These are phyloP conservation scores for Ephemerocybe angulata DNA, from an alignment of 768 basidiomycete genomes.

Conservation along the genomic window DNA sequence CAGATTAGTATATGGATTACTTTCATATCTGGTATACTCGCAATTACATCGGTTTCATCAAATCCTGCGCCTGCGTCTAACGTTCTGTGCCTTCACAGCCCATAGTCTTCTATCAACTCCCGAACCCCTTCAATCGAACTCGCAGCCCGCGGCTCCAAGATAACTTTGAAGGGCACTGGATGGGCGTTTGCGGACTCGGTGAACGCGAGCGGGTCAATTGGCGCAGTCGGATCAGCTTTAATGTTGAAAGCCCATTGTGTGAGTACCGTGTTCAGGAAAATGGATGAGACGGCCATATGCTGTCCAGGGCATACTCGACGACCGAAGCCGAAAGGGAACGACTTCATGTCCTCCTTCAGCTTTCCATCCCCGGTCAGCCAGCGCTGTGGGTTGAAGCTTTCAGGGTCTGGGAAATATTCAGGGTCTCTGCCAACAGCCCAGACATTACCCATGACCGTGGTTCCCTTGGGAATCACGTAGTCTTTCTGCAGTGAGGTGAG, in stretches of 20 bases:
- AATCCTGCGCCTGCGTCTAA: not conserved
- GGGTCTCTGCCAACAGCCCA: constrained; percentile 63
- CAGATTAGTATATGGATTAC: not conserved
- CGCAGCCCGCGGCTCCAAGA: constrained; percentile 48
- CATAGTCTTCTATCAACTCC: constrained; percentile 41
- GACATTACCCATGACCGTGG: constrained; percentile 57
- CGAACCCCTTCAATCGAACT: constrained; percentile 29
- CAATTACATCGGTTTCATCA: not conserved
- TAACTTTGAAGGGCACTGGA: constrained; percentile 56
- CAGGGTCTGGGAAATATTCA: constrained; percentile 53
- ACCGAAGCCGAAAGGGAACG: constrained; percentile 57
- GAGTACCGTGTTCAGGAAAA: constrained; percentile 63
- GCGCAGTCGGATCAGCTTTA: constrained; percentile 43
- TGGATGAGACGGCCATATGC: constrained; percentile 53
- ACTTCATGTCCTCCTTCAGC: constrained; percentile 49
- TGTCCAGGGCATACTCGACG: constrained; percentile 62
- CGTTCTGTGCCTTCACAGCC: constrained; percentile 13
- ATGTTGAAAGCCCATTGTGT: constrained; percentile 65
- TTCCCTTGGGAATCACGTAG: constrained; percentile 52
- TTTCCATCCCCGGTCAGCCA: constrained; percentile 47
- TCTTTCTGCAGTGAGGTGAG: constrained; percentile 28
- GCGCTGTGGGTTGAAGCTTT: constrained; percentile 53
- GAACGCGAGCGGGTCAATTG: constrained; percentile 61
- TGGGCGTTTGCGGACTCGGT: constrained; percentile 62
- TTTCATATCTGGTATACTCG: not conserved